A percentile compares a stretch with the other conserved stretches of the same genome.
phyloP scores from a whole-genome alignment of 2,329 filamentous ascomycete species.

The Fusarium tanahbumbuense region DNA sequence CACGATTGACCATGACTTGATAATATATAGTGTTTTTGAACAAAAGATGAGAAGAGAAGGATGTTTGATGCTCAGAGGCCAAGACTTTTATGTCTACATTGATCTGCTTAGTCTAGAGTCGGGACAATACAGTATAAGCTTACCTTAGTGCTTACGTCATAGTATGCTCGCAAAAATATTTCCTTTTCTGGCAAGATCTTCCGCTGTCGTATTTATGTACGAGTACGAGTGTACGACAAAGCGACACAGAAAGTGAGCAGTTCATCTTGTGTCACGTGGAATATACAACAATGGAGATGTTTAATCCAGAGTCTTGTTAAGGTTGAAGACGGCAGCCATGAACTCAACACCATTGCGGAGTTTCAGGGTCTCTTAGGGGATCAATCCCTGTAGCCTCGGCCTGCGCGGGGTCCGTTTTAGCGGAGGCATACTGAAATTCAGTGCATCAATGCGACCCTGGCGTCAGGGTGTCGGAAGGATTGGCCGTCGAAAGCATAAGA shows the following conservation, averaged over 20 bases:
- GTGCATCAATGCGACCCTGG: too few relatives aligned
- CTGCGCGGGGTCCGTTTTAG: not conserved
- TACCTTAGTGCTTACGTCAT: not conserved
- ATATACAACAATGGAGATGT: not conserved
- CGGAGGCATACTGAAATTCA: too few relatives aligned
- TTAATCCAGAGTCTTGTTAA: rapidly evolving
- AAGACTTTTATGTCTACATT: not conserved
- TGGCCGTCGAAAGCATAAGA: too few relatives aligned
- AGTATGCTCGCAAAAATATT: not conserved
- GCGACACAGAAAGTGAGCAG: not conserved
- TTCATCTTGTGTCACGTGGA: not conserved
- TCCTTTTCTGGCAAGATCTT: not conserved
- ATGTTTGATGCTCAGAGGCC: rapidly evolving
- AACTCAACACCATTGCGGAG: not conserved
- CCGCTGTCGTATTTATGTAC: not conserved
- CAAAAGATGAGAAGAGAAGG: rapidly evolving
- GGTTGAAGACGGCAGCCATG: not conserved
- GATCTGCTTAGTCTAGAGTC: not conserved
- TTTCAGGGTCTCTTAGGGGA: not conserved
- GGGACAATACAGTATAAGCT: not conserved
- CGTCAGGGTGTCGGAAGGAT: too few relatives aligned
- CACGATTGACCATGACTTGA: conserved; percentile 30
- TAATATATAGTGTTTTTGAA: rapidly evolving
- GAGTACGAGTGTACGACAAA: not conserved
- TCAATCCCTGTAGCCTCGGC: not conserved